Conservation (phyloP, 192 early-diverging fungal species). For the Podila clonocystis region DNA sequence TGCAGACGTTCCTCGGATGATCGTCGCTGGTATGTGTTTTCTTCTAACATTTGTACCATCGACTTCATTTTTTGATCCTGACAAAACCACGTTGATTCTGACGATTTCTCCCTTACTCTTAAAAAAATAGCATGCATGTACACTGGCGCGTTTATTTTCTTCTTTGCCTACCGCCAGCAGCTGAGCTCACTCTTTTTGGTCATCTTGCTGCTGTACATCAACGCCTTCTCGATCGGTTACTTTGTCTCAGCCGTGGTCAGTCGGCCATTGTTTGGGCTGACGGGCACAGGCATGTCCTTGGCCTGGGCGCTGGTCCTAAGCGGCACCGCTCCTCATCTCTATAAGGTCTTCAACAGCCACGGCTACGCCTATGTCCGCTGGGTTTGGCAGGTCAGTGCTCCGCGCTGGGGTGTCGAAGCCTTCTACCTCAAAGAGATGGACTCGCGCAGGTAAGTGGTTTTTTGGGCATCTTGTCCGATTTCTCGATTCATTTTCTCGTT, state of each 20-base stretch:
- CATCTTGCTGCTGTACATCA: conserved; percentile 59
- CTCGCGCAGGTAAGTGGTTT: conserved; percentile 23
- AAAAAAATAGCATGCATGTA: conserved; percentile 55
- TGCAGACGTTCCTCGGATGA: conserved; percentile 67
- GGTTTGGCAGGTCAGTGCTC: conserved; percentile 63
- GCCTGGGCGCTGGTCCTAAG: conserved; percentile 63
- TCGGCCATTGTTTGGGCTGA: conserved; percentile 55
- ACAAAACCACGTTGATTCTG: background rate
- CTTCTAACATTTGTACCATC: background rate
- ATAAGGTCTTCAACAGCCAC: conserved; percentile 34
- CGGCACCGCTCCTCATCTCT: conserved; percentile 62
- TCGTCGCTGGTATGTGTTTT: conserved; percentile 52
- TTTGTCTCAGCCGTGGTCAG: conserved; percentile 58
- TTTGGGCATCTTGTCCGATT: background rate
- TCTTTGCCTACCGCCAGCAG: conserved; percentile 55
- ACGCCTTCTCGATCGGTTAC: conserved; percentile 67
- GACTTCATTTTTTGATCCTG: background rate
- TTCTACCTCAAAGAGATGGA: conserved; percentile 64
- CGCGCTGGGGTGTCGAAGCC: conserved; percentile 70
- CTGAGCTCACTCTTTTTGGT: conserved; percentile 44
- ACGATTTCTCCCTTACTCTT: background rate
- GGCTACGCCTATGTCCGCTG: conserved; percentile 53
- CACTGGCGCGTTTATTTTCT: conserved; percentile 61
- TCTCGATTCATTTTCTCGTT: background rate
- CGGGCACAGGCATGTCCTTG: conserved; percentile 66